A percentile compares a stretch with the other conserved stretches of the same genome.
These are phyloP conservation scores for Hapsidospora chrysogenum DNA, from an alignment of 495 filamentous ascomycete genomes.

Conservation along the genomic window DNA sequence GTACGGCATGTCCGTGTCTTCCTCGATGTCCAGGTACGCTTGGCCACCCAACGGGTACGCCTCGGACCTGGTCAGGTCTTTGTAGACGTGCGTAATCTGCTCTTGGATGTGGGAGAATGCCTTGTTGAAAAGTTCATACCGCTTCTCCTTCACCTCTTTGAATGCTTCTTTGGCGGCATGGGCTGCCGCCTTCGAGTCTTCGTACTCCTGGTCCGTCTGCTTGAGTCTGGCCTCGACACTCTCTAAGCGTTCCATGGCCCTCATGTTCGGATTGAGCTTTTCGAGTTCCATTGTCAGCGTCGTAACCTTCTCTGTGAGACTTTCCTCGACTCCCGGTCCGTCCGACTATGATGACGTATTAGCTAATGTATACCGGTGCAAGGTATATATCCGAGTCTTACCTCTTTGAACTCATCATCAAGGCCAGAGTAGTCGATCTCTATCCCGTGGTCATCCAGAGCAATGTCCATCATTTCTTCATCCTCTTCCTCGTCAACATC, in stretches of 20 bases:
- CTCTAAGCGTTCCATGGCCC: constrained; percentile 83
- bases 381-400: constrained; percentile 20
- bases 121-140: constrained; percentile 83
- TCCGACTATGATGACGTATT: constrained; percentile 31
- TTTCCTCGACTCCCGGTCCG: constrained; percentile 59
- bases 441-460: constrained; percentile 76
- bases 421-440: constrained; percentile 77
- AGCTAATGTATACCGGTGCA: too few species aligned
- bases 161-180: constrained; percentile 70
- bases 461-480: constrained; percentile 32
- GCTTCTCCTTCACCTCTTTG: constrained; percentile 59
- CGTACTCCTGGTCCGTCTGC: constrained; percentile 75
- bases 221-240: constrained; percentile 70
- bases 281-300: constrained; percentile 63
- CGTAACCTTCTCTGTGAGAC: constrained; percentile 60
- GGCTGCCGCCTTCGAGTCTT: constrained; percentile 56
- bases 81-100: constrained; percentile 85
- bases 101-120: constrained; percentile 91
- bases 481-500: constrained; percentile 64
- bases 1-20: constrained; percentile 74
- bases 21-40: constrained; percentile 86
- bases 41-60: constrained; percentile 80
- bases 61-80: constrained; percentile 76
- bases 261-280: constrained; percentile 89
- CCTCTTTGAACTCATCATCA: constrained; percentile 69